Percentiles rank a stretch among this genome's conserved stretches.
These are phyloP conservation scores for Aspergillus sp. DNA, from an alignment of 2,329 filamentous ascomycete species.

Conservation along the genomic window DNA sequence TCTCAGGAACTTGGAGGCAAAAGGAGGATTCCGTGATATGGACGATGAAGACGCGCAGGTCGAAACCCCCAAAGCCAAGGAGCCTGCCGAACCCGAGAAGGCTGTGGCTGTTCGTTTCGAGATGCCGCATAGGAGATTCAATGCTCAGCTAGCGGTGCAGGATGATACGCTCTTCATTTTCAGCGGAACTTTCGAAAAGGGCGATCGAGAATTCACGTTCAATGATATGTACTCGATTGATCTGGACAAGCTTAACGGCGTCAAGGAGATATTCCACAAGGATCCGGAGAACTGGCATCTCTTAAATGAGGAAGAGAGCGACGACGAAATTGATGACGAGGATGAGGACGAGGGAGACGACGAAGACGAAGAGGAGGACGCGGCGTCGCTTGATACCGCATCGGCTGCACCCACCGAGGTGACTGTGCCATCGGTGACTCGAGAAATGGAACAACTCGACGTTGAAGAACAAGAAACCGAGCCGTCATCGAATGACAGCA, in stretches of 20 bases:
- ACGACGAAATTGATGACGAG: constrained; percentile 44
- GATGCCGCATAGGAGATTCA: constrained; percentile 83
- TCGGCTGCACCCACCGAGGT: constrained; percentile 30
- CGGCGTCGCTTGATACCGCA: constrained; percentile 32
- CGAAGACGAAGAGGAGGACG: constrained; percentile 38
- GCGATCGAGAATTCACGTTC: constrained; percentile 89
- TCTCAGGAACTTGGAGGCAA: constrained; percentile 73
- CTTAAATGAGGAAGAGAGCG: constrained; percentile 50
- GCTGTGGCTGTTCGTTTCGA: constrained; percentile 63
- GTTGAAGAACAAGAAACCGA: constrained; percentile 31
- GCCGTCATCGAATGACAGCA: constrained; percentile 55
- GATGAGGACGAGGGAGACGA: constrained; percentile 35
- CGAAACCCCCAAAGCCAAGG: constrained; percentile 42
- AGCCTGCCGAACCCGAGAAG: constrained; percentile 42
- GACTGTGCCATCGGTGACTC: constrained; percentile 27
- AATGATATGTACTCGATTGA: constrained; percentile 91
- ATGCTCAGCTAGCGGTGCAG: constrained; percentile 80
- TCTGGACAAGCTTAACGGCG: constrained; percentile 87
- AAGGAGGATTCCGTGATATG: constrained; percentile 51
- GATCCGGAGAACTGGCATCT: constrained; percentile 78
- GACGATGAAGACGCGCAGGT: constrained; percentile 31
- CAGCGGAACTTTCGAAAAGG: constrained; percentile 90
- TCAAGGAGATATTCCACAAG: constrained; percentile 79
- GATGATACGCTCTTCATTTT: constrained; percentile 90
- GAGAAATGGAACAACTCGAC: constrained; percentile 28